A percentile compares a stretch with the other conserved stretches of the same genome.
These are phyloP conservation scores for Phytophthora crassamura DNA, from an alignment of 352 stramenopile species.

Conservation along the genomic window DNA sequence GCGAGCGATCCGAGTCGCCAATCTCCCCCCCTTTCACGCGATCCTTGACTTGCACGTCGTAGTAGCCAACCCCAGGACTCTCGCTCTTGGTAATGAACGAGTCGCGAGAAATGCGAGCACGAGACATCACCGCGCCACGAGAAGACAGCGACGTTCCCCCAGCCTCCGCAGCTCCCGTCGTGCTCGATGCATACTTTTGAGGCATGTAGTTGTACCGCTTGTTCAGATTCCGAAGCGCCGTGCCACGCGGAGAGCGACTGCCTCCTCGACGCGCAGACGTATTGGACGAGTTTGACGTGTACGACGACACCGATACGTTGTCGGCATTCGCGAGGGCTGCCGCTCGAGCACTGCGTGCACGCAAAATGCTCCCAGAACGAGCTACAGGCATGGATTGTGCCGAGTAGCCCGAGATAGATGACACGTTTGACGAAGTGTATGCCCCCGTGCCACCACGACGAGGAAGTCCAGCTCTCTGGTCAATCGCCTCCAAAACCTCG, in stretches of 20 bases:
- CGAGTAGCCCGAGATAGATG: constrained; percentile 70
- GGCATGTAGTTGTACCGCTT: constrained; percentile 79
- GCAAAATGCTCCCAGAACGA: constrained; percentile 33
- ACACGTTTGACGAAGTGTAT: constrained; percentile 71
- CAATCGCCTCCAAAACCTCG: constrained; percentile 65
- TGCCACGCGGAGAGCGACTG: constrained; percentile 42
- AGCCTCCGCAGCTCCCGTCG: constrained; percentile 38
- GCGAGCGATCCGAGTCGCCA: constrained; percentile 70
- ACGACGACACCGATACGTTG: constrained; percentile 66
- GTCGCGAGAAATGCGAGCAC: constrained; percentile 63
- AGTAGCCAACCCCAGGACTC: constrained; percentile 77
- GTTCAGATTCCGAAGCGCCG: constrained; percentile 59
- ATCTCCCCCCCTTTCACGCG: constrained; percentile 80
- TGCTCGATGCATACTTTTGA: constrained; percentile 55
- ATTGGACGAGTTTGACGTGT: constrained; percentile 59
- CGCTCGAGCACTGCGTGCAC: constrained; percentile 43
- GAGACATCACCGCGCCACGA: constrained; percentile 72
- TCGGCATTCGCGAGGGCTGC: constrained; percentile 40
- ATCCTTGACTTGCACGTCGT: constrained; percentile 74
- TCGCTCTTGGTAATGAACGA: constrained; percentile 79
- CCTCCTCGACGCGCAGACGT: constrained; percentile 34
- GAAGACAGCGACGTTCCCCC: constrained; percentile 70
- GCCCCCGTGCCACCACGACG: constrained; percentile 41
- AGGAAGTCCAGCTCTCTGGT: constrained; percentile 57
- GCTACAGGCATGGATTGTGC: constrained; percentile 44